Evolutionary conservation across 768 basidiomycete genomes (phyloP), one percentile per base, ranked within the genome.

Genomic region (Naematelia encephala): DNA sequence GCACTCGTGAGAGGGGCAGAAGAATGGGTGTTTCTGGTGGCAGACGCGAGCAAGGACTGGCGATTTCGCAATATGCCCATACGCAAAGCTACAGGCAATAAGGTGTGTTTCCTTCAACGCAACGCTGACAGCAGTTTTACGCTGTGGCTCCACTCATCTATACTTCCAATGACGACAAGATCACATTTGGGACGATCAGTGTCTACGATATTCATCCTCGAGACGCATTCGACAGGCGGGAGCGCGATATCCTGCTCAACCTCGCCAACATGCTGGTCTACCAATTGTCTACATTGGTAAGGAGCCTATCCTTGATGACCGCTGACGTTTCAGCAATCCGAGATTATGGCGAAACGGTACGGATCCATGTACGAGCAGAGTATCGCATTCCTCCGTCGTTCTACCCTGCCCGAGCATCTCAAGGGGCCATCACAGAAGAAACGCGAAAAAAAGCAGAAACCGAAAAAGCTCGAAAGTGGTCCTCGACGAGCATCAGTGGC

Each of bases 231-330:
- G 60, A 56, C 34, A 42, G 56, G 21, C 47, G 67, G 14, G 62
- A 67, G 54, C 57, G 58, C 22, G 45, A 49, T 4, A 60, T 72
- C 25, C 54, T 76, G n/a, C 25, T 64, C 5, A 65, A 72, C 14
- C 51, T 76, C 4, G 63, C 69, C 19, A 68, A 70, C 43, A 70
- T 76, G 74, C 57, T 76, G n/a, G 70, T 76, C 1, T 70, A 66
- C 43, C 69, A 67, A n/a, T 61, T 76, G 14, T 62, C 62, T 16
- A 72, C 70, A 8, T 59, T 67, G 46, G 68, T 69, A 30, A 61
- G 68, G 52, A 14, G 13, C 5, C 22, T 22, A 14, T 45, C 22
- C 53, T 39, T 14, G n/a, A 21, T 21, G 43, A 27, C 14, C 3
- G 45, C 56, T 62, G 46, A 62, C 44, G 11, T n/a, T n/a, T 1